These are phyloP conservation scores for Gossypium arboreum DNA, from an alignment of 345 rosid genomes.

Conservation along the genomic window DNA sequence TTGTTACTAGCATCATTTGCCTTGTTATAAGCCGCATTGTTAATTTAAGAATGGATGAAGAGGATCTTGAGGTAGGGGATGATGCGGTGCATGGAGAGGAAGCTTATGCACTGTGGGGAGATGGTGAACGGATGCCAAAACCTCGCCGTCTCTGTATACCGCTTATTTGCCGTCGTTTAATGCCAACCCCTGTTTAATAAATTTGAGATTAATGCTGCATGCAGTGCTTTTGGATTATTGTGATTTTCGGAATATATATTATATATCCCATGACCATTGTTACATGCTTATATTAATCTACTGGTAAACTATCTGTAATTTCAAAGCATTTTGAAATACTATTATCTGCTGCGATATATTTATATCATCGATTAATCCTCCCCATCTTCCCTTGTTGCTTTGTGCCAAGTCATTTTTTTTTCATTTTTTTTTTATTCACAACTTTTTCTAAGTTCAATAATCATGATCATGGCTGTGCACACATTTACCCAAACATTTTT, in stretches of 20 bases:
- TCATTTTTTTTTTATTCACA: no score
- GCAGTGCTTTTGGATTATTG: background rate
- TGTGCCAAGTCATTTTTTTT: background rate
- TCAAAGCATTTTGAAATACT: background rate
- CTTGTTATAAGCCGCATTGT: constrained; percentile 39
- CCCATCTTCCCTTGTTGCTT: background rate
- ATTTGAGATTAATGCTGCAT: background rate
- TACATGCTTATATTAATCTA: background rate
- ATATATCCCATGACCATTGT: background rate
- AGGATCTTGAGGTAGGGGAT: constrained; percentile 62
- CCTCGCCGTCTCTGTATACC: constrained; percentile 10
- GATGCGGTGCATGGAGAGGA: constrained; percentile 63
- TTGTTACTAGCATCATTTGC: constrained; percentile 41
- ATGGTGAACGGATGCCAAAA: constrained; percentile 20
- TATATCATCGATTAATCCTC: background rate
- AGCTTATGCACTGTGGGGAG: constrained; percentile 33
- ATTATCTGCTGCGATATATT: background rate
- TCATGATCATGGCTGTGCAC: no score
- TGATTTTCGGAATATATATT: background rate
- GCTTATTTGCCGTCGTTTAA: background rate
- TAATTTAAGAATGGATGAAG: constrained; percentile 49
- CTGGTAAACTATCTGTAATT: background rate
- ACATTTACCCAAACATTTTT: no score
- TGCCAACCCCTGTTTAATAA: background rate
- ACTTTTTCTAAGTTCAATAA: no score